A percentile compares a stretch with the other conserved stretches of the same genome.
Evolutionary conservation across 306 rosid species (phyloP).

Genomic region (Cucurbita maxima): DNA sequence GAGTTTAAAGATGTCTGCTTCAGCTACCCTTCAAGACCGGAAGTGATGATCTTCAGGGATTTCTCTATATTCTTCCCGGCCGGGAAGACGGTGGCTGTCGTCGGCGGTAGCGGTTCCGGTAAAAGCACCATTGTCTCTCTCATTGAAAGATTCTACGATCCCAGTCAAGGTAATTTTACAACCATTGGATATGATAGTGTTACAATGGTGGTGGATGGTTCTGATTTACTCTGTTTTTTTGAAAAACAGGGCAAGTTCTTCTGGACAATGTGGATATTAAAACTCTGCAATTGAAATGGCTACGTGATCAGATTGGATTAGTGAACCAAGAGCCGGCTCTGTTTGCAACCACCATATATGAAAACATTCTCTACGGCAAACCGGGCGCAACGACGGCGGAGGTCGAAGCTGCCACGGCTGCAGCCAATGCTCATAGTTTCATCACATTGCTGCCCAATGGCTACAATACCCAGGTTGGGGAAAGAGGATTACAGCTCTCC

Average conservation of each 20-base stretch:
- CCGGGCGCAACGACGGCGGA: conserved; percentile 77
- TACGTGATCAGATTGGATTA: conserved; percentile 85
- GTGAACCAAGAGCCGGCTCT: conserved; percentile 99
- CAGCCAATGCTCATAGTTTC: conserved; percentile 96
- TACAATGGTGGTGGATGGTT: background rate
- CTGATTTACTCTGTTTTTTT: conserved; percentile 7
- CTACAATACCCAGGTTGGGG: conserved; percentile 95
- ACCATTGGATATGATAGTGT: background rate
- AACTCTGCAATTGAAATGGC: conserved; percentile 74
- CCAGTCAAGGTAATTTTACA: conserved; percentile 57
- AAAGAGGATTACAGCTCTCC: conserved; percentile 87
- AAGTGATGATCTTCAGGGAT: conserved; percentile 58
- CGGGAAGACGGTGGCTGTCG: conserved; percentile 89
- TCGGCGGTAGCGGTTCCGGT: conserved; percentile 96
- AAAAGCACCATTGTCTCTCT: conserved; percentile 94
- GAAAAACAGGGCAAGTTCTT: conserved; percentile 63
- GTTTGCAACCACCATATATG: conserved; percentile 87
- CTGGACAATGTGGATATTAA: conserved; percentile 73
- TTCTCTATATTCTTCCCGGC: conserved; percentile 90
- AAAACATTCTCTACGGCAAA: conserved; percentile 86
- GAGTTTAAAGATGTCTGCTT: conserved; percentile 81
- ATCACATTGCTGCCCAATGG: conserved; percentile 78
- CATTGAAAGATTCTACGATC: conserved; percentile 95
- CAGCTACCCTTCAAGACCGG: conserved; percentile 94
- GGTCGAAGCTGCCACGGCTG: conserved; percentile 79